These are phyloP conservation scores for Knoxdaviesia capensis DNA, from an alignment of 2,329 filamentous ascomycete genomes.

Conservation along the genomic window DNA sequence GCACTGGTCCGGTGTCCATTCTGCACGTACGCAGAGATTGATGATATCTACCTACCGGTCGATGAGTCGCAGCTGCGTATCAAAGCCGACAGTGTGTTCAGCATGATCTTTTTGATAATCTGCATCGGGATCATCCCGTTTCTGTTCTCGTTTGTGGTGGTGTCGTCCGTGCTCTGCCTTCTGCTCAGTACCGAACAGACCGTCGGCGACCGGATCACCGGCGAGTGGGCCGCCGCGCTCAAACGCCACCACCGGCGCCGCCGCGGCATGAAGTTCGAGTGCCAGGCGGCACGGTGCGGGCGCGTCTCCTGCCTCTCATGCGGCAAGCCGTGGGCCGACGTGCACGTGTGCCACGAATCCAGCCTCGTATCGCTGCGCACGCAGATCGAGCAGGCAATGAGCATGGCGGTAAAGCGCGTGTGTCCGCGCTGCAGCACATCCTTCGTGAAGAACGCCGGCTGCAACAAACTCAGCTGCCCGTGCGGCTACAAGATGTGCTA, in stretches of 20 bases:
- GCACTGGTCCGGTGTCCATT: slow-evolving; percentile 74
- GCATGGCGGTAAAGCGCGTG: slow-evolving; percentile 81
- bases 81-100: slow-evolving; percentile 27
- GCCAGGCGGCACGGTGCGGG: slow-evolving; percentile 47
- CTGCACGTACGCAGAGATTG: slow-evolving; percentile 77
- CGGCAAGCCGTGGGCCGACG: slow-evolving; percentile 64
- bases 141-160: slow-evolving; percentile 27
- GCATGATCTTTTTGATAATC: slow-evolving; percentile 27
- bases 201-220: slow-evolving; percentile 14
- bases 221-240: slow-evolving; percentile 37
- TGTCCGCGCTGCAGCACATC: slow-evolving; percentile 81
- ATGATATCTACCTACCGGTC: slow-evolving; percentile 48
- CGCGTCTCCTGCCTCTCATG: slow-evolving; percentile 66
- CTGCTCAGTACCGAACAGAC: slow-evolving; percentile 21
- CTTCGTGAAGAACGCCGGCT: slow-evolving; percentile 84
- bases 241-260: slow-evolving; percentile 47
- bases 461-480: slow-evolving; percentile 90
- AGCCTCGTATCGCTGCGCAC: slow-evolving; percentile 65
- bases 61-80: slow-evolving; percentile 34
- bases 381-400: slow-evolving; percentile 82
- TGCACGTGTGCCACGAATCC: slow-evolving; percentile 79
- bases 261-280: slow-evolving; percentile 59
- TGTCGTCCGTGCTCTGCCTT: slow-evolving; percentile 24
- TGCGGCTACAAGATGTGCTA: slow-evolving; percentile 99
- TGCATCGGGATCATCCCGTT: slow-evolving; percentile 35